Base-by-base conservation (phyloP, 2,329 filamentous ascomycete species). In the Cladorrhinum sp. region DNA sequence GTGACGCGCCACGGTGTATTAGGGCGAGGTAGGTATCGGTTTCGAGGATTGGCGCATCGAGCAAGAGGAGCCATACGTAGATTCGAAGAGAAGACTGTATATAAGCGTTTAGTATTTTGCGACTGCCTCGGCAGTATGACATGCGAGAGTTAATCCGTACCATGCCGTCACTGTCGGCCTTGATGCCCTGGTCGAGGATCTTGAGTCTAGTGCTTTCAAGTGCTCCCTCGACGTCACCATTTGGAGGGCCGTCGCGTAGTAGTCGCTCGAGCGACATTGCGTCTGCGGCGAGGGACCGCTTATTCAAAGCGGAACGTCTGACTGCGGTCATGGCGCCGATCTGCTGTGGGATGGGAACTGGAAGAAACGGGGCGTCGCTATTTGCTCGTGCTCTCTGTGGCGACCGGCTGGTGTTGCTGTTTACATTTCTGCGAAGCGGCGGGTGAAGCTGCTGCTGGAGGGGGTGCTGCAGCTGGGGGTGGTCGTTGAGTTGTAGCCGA, bases 41-140 rank as follows among this genome's bases (percentile, higher is more conserved):
- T 50, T 88, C 84, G 64, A 97, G 80, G 49, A 96, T 86, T 6
- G 92, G 88, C 29, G 93, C 88, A 71, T 96, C 91, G 68, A 99
- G 88, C 12, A 99, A 85, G 67, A 96, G 91, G 45, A 98, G 84
- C 95, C 95, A 99, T 66, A 96, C 86, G 74, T 99, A 98, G 73
- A 98, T 96, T 70, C 95, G 89, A 64, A 95, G 80, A 50, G 92
- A 89, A 20, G 95, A 99, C 93, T 96, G 69, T 32, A 24, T 3
- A 24, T 6, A 4, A 36, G 27, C 22, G 50, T 64, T 45, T 51
- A 65, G 59, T 16, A 13, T 23, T 18, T 20, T 22, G 25, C 24
- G 16, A 48, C 23, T 18, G 24, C 51, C 4, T 20, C 8, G 6
- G 51, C 23, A 24, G n/a, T 13, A 24, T 8, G 32, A 13, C 49